A percentile compares a stretch with the other conserved stretches of the same genome.
Evolutionary conservation across 2,329 filamentous ascomycete genomes (phyloP).

Genomic region (Fulvia fulva): DNA sequence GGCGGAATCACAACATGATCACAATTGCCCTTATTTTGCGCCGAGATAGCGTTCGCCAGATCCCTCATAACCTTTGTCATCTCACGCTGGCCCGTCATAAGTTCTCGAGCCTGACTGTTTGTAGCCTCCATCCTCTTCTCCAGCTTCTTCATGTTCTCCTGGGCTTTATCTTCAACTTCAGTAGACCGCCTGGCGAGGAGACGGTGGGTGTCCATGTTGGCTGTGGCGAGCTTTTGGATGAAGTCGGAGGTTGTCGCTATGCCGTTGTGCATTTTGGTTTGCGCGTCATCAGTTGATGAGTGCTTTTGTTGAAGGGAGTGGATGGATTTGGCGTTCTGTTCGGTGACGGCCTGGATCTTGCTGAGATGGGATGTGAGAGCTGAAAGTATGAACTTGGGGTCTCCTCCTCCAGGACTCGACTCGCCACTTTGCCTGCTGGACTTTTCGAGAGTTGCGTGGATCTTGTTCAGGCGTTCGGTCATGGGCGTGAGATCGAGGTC

Average conservation of each 20-base stretch:
- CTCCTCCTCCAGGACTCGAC: slow-evolving; percentile 17
- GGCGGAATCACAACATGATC: slow-evolving; percentile 31
- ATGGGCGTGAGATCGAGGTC: slow-evolving; percentile 26
- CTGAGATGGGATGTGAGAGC: slow-evolving; percentile 28
- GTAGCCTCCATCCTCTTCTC: slow-evolving; percentile 22
- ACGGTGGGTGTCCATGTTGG: slow-evolving; percentile 24
- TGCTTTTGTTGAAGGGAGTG: slow-evolving; percentile 10
- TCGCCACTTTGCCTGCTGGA: slow-evolving; percentile 6
- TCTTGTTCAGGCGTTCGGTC: slow-evolving; percentile 24
- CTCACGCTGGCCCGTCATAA: slow-evolving; percentile 27
- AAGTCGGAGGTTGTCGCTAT: background rate
- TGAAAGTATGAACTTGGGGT: slow-evolving; percentile 26
- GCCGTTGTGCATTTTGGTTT: slow-evolving; percentile 9
- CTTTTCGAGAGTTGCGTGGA: slow-evolving; percentile 21
- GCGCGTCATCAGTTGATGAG: background rate
- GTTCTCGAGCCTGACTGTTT: slow-evolving; percentile 24
- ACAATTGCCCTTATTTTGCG: slow-evolving; percentile 20
- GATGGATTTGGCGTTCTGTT: slow-evolving; percentile 25
- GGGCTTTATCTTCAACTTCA: slow-evolving; percentile 3
- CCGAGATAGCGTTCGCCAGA: slow-evolving; percentile 21
- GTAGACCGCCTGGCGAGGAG: slow-evolving; percentile 6
- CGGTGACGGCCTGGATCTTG: slow-evolving; percentile 30
- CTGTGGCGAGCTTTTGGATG: slow-evolving; percentile 28
- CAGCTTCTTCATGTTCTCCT: slow-evolving; percentile 5
- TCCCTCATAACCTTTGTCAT: slow-evolving; percentile 26